Base-by-base conservation (phyloP, 2,329 filamentous ascomycete species). In the Sclerotinia glacialis region DNA sequence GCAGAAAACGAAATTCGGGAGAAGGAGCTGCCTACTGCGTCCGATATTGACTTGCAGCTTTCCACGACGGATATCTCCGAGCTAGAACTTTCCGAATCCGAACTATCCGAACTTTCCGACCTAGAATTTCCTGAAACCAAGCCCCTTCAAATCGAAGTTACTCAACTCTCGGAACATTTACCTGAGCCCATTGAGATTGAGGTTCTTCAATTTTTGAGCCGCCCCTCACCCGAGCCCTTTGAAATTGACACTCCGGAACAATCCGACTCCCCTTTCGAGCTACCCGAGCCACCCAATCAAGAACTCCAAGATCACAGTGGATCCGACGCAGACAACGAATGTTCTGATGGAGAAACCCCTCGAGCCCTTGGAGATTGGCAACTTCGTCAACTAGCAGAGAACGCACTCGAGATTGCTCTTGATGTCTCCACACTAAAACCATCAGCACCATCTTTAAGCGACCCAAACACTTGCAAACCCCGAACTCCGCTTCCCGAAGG, bases 301-400 rank as follows among this genome's bases (percentile, higher is more conserved):
- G 44, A 37, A 40, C n/a, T n/a, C 5, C 44, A 60, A 60, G 58
- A 60, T 60, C 58, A 60, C 23, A 63, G 60, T 21, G 60, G 60
- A 28, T 63, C 60, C 46, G 60, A 63, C 21, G 60, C 60, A 53
- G 60, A 63, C 47, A 63, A 63, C 47, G 60, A 63, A 18, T 37
- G 34, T 53, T 63, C 60, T 5, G 60, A 63, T 7, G 47, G 42
- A 52, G 47, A 63, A 18, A 18, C 31, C 34, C 34, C 23, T 50
- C 18, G 34, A 28, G 34, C 34, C 6, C 60, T 63, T 8, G 47
- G 34, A 18, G 47, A 42, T 14, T 63, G 60, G 60, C 60, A 63
- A 16, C 47, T 63, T 42, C 60, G 60, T 11, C 34, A 63, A n/a
- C 18, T 63, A 42, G 60, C 60, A 21, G 60, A 63, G 60, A 53